Percentiles rank a stretch among this genome's conserved stretches.
These are phyloP conservation scores for Phlegmacium glaucopus DNA, from an alignment of 768 basidiomycete species.

Conservation along the genomic window DNA sequence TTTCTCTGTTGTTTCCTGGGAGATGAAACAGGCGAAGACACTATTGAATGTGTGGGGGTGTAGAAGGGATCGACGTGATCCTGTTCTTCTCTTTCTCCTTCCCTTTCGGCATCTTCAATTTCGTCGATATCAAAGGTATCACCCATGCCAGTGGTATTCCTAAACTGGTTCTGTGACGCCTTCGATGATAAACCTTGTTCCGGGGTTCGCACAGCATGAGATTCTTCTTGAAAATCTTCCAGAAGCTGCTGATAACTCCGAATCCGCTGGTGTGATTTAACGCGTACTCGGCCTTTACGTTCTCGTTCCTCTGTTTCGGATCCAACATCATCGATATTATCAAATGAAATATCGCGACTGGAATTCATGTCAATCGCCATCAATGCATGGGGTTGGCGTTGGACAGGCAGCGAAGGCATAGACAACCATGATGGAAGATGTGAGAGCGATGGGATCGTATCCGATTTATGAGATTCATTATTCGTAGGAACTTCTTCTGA, in stretches of 20 bases:
- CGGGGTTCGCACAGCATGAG: conserved; percentile 10
- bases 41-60: conserved; percentile 13
- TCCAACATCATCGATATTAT: conserved; percentile 3
- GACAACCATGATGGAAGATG: conserved; percentile 54
- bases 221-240: conserved; percentile 53
- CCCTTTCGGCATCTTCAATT: conserved; percentile 11
- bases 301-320: conserved; percentile 13
- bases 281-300: conserved; percentile 25
- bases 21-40: conserved; percentile 23
- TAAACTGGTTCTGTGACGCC: neutral
- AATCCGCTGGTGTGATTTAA: conserved; percentile 43
- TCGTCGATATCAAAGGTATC: conserved; percentile 5
- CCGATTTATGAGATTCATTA: conserved; percentile 15
- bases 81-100: conserved; percentile 13
- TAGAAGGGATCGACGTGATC: conserved; percentile 12
- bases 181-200: neutral
- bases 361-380: conserved; percentile 43
- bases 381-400: conserved; percentile 38
- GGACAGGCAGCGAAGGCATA: conserved; percentile 46
- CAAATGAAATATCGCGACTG: conserved; percentile 16
- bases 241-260: conserved; percentile 66
- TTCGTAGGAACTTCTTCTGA: conserved; percentile 1
- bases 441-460: conserved; percentile 48
- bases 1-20: conserved; percentile 26
- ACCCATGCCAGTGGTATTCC: neutral